Percentiles rank a stretch among this genome's conserved stretches.
phyloP scores from a whole-genome alignment of 2,329 filamentous ascomycete species.

The Neophaeococcomyces mojaviensis region DNA sequence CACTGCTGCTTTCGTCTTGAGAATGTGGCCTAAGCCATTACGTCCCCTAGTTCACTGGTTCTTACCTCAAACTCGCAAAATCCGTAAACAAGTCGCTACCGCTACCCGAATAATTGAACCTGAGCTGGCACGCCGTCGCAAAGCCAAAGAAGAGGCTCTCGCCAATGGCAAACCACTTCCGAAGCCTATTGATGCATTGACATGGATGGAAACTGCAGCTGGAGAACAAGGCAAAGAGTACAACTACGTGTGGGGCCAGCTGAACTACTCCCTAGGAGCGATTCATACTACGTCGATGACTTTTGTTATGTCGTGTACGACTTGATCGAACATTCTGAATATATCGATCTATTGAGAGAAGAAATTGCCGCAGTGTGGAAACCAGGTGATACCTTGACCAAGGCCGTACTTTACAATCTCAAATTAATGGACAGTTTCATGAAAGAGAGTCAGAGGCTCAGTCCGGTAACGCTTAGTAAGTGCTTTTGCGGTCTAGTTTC shows the following conservation, averaged over 20 bases:
- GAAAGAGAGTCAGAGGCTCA: conserved; percentile 23
- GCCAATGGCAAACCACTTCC: not conserved
- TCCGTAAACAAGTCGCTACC: not conserved
- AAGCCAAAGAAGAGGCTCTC: not conserved
- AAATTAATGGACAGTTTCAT: conserved; percentile 31
- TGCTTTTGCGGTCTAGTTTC: not conserved
- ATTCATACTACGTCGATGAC: conserved; percentile 2
- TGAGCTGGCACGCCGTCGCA: not conserved
- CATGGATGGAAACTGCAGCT: not conserved
- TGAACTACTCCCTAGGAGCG: not conserved
- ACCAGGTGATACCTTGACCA: conserved; percentile 33
- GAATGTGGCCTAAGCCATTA: not conserved
- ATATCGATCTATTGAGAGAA: conserved; percentile 44
- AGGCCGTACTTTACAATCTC: conserved; percentile 28
- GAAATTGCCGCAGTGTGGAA: conserved; percentile 41
- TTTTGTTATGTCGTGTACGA: conserved; percentile 40
- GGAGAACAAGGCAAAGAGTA: not conserved
- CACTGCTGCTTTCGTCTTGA: not conserved
- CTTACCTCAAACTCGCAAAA: not conserved
- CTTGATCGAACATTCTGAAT: conserved; percentile 44
- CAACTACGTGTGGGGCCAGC: not conserved
- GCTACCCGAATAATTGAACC: not conserved
- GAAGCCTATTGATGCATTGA: not conserved
- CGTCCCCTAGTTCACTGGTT: not conserved
- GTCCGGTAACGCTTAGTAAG: conserved; percentile 3